phyloP scores from a whole-genome alignment of 2,329 filamentous ascomycete species.

The Anisogramma anomala region DNA sequence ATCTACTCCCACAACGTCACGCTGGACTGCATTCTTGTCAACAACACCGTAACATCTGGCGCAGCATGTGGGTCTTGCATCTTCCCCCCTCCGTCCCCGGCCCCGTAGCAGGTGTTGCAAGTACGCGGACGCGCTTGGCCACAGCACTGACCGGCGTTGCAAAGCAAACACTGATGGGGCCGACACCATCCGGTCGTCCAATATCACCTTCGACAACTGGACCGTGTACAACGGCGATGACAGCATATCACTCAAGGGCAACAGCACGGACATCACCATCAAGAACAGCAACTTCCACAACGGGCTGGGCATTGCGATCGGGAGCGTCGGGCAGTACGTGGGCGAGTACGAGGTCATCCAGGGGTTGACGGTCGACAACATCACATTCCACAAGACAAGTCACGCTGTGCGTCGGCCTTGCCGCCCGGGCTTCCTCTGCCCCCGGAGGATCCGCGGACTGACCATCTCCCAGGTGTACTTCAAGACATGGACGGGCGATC shows the following conservation, averaged over 20 bases:
- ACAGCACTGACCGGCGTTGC: too few species aligned
- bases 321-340: conserved; percentile 36
- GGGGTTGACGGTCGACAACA: conserved; percentile 28
- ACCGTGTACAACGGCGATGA: conserved; percentile 20
- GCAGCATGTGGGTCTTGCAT: conserved; percentile 12
- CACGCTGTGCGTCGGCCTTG: conserved; percentile 21
- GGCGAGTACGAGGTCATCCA: conserved; percentile 32
- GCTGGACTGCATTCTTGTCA: conserved; percentile 35
- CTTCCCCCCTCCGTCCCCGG: background rate
- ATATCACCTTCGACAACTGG: conserved; percentile 20
- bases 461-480: conserved; percentile 23
- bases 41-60: conserved; percentile 26
- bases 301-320: conserved; percentile 33
- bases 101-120: background rate
- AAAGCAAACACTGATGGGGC: conserved; percentile 24
- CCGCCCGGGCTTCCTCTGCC: too few species aligned
- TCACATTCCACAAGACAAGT: conserved; percentile 26
- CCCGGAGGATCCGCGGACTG: too few species aligned
- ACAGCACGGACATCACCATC: conserved; percentile 22
- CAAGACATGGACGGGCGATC: conserved; percentile 38
- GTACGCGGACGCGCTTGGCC: too few species aligned
- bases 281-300: conserved; percentile 29
- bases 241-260: conserved; percentile 16
- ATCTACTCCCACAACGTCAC: conserved; percentile 31
- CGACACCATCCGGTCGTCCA: conserved; percentile 18